Base-by-base conservation (phyloP, 345 rosid species). In the Populus tremula region DNA sequence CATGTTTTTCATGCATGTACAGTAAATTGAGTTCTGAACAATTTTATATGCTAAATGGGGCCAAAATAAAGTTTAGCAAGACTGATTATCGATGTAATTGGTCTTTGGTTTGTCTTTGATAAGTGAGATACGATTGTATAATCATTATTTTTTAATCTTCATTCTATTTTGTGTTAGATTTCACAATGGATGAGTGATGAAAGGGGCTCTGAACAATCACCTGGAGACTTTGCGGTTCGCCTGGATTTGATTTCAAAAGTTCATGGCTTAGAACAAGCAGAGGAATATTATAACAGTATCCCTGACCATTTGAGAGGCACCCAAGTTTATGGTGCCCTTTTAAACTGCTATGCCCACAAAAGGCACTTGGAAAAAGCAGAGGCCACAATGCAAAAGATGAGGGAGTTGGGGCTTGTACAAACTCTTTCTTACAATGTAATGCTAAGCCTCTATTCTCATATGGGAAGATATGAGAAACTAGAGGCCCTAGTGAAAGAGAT, bases 231-330 rank as follows among this genome's bases (percentile, higher is more conserved):
- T 10, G 90, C 89, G 0, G 70, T 88, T 66, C 81, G 76, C 67
- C 84, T 88, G 61, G 90, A 88, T 74, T 77, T 90, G 78, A 82
- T 87, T 62, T 79, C 84, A 1, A 88, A 86, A 86, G 90, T 87
- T 31, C 77, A 67, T 47, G 90, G 88, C n/a, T 16, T 84, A 9
- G 73, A 75, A 43, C 73, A 83, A 69, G 86, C 88, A 6, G 90
- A 88, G 64, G 82, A 76, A 68, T 86, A 83, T 71, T 90, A 87
- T 71, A 36, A 86, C 11, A 41, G 45, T 3, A 73, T 85, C 71
- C 73, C 85, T 21, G 17, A 70, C 1, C 41, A 54, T 62, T 71
- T 36, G 76, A 86, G 84, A 82, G 50, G 50, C 50, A 73, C 4
- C 53, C 80, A 79, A 70, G 77, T 88, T 63, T 86, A 84, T 67